A percentile compares a stretch with the other conserved stretches of the same genome.
Evolutionary conservation across 768 basidiomycete genomes (phyloP).

Genomic region (Rhodotorula graminis): DNA sequence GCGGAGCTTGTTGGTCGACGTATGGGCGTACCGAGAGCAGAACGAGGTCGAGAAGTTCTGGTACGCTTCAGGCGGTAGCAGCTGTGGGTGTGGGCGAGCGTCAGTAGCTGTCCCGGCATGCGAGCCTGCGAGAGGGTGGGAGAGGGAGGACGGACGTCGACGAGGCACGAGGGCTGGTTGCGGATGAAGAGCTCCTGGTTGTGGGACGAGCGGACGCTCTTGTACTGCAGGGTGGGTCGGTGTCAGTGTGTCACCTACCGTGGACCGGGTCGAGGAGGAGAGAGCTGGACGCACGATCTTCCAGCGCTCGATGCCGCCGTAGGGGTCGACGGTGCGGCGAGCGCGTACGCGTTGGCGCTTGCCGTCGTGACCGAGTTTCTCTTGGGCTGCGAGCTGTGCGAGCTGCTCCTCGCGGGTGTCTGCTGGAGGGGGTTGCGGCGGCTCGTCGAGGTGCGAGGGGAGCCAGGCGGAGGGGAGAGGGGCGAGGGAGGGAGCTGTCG

Average conservation of each 20-base stretch:
- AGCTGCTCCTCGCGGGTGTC: constrained; percentile 76
- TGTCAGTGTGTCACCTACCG: too few relatives aligned
- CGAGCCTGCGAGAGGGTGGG: not conserved
- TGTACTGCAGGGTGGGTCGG: not conserved
- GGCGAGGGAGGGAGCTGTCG: not conserved
- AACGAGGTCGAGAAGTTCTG: constrained; percentile 86
- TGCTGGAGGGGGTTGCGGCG: constrained; percentile 65
- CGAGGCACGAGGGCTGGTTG: constrained; percentile 71
- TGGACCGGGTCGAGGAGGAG: not conserved
- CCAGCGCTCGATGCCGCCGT: constrained; percentile 83
- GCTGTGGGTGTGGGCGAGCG: constrained; percentile 51
- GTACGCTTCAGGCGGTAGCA: constrained; percentile 91
- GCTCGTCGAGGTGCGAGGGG: constrained; percentile 63
- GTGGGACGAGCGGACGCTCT: constrained; percentile 13
- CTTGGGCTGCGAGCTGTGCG: constrained; percentile 64
- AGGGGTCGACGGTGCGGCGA: constrained; percentile 82
- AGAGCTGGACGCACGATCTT: constrained; percentile 58
- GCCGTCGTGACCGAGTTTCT: constrained; percentile 57
- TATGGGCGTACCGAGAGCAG: constrained; percentile 96
- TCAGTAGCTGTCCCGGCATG: too few relatives aligned
- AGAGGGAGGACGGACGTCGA: constrained; percentile 59
- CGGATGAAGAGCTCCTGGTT: constrained; percentile 52
- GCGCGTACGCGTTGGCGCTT: constrained; percentile 54
- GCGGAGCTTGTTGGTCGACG: constrained; percentile 95
- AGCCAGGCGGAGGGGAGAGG: constrained; percentile 56